Percentiles rank a stretch among this genome's conserved stretches.
Evolutionary conservation across 495 filamentous ascomycete species (phyloP).

Genomic region (Penicillium simplicissimum): DNA sequence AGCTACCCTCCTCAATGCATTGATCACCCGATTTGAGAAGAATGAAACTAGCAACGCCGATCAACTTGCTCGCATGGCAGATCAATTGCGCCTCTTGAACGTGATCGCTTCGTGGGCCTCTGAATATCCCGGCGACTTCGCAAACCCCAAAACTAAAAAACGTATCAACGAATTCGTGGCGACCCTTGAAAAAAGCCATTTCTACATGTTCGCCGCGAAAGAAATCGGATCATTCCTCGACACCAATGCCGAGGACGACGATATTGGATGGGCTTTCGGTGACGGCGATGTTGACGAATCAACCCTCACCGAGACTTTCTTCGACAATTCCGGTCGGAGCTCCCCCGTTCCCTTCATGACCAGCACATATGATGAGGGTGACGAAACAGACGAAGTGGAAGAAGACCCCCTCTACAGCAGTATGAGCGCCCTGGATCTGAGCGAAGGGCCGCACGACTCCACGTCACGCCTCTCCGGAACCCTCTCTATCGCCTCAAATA

Average conservation of each 20-base stretch:
- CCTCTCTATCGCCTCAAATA: slow-evolving; percentile 42
- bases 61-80: slow-evolving; percentile 66
- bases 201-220: slow-evolving; percentile 78
- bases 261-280: slow-evolving; percentile 72
- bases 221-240: slow-evolving; percentile 73
- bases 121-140: slow-evolving; percentile 92
- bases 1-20: slow-evolving; percentile 66
- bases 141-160: slow-evolving; percentile 70
- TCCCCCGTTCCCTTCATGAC: slow-evolving; percentile 43
- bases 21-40: slow-evolving; percentile 72
- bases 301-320: slow-evolving; percentile 37
- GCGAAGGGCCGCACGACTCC: slow-evolving; percentile 41
- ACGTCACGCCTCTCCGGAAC: slow-evolving; percentile 45
- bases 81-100: slow-evolving; percentile 80
- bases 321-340: slow-evolving; percentile 41
- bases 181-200: slow-evolving; percentile 64
- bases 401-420: slow-evolving; percentile 47
- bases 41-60: slow-evolving; percentile 61
- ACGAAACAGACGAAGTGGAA: slow-evolving; percentile 35
- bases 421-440: slow-evolving; percentile 46
- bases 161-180: slow-evolving; percentile 70
- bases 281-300: slow-evolving; percentile 57
- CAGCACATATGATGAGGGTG: slow-evolving; percentile 25
- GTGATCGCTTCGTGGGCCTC: slow-evolving; percentile 87
- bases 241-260: slow-evolving; percentile 70